Percentiles rank a stretch among this genome's conserved stretches.
Evolutionary conservation across 1,284 basidiomycete species (phyloP).

Genomic region (Pseudozyma flocculosa): DNA sequence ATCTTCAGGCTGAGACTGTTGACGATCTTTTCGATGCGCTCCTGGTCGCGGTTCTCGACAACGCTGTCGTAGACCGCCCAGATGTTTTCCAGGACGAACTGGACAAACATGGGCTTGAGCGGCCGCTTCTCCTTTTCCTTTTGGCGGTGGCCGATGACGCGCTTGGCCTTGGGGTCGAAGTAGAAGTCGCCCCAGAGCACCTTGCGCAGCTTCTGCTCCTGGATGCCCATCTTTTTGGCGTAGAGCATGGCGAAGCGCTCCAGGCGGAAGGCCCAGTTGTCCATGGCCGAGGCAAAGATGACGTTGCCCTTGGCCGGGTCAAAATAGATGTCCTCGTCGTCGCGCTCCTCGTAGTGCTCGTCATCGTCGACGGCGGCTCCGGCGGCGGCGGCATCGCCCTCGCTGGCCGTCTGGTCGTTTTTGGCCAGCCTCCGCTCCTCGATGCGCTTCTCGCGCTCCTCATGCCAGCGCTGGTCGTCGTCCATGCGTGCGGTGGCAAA

Average conservation of each 20-base stretch:
- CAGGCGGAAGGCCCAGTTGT: conserved; percentile 96
- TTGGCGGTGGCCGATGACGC: conserved; percentile 87
- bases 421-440: conserved; percentile 69
- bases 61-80: conserved; percentile 79
- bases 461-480: conserved; percentile 88
- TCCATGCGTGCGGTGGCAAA: conserved; percentile 92
- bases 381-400: conserved; percentile 66
- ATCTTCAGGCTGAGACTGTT: conserved; percentile 79
- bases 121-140: conserved; percentile 68
- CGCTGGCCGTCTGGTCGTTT: conserved; percentile 24
- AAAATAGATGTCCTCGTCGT: conserved; percentile 92
- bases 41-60: conserved; percentile 42
- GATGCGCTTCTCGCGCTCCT: conserved; percentile 81
- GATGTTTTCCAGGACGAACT: conserved; percentile 94
- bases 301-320: conserved; percentile 95
- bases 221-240: conserved; percentile 85
- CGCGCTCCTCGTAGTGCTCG: conserved; percentile 72
- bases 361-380: conserved; percentile 60
- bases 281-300: conserved; percentile 91
- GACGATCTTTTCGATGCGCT: conserved; percentile 88
- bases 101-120: conserved; percentile 96
- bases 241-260: conserved; percentile 92
- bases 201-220: conserved; percentile 79
- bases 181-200: conserved; percentile 98
- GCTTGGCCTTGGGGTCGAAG: conserved; percentile 93